Base-by-base conservation (phyloP, 345 rosid species). In the thale cress (Arabidopsis thaliana) region DNA sequence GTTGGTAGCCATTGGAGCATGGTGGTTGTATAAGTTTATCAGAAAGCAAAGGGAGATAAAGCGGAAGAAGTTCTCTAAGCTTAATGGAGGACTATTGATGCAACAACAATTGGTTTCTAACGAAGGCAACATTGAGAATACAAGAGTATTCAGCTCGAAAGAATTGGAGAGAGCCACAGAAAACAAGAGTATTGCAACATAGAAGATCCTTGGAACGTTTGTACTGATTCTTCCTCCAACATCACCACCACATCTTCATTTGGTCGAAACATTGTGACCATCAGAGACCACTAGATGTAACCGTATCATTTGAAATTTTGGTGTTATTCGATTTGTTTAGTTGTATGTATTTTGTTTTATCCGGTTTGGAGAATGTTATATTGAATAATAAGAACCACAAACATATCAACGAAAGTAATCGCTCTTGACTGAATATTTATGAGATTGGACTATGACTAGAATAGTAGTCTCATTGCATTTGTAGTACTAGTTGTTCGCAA, bases 101-200 rank as follows among this genome's bases (percentile, higher is more conserved):
- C 82, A 81, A 59, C 78, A 82, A 59, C 75, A 74, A 13, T 72
- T 85, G 44, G 62, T 37, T 10, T 28, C 62, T 1, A 58, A 34
- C 0, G 65, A 69, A 4, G 59, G 56, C 1, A 64, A 50, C n/a
- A 1, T 68, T 0, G 83, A 78, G 7, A 76, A 51, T 0, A 41
- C 77, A 2, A 85, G 46, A 59, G 63, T 85, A 40, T 84, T 82
- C 53, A 68, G 73, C 0, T 76, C 80, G 0, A 74, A 79, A 11
- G 86, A 87, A 3, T 16, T 78, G 46, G 63, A 78, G 62, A 71
- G 65, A 38, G 81, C 81, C 22, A 78, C 81, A 0, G 74, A 82
- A n/a, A 82, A 78, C 32, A 28, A 28, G 32, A 28, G 32, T 28
- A 28, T 28, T 28, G 32, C 20, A 55, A 59, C 52, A 13, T 53